Evolutionary conservation across 148 eudicot species (phyloP).

Genomic region (Tetragonia tetragonoides): DNA sequence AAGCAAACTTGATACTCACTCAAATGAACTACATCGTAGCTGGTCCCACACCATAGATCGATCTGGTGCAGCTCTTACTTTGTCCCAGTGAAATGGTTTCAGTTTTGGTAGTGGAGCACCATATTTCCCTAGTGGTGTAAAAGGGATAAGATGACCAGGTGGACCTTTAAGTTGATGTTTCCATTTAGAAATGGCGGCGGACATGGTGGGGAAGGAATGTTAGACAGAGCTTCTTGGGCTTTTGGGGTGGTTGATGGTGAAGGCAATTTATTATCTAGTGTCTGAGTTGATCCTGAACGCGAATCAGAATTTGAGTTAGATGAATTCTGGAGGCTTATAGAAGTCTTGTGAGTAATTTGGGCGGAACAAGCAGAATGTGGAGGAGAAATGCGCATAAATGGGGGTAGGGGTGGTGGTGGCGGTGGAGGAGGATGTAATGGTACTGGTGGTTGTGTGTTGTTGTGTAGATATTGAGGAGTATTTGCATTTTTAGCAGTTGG

Average conservation of each 20-base stretch:
- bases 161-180: constrained; percentile 33
- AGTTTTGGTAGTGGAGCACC: constrained; percentile 82
- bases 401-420: constrained; percentile 42
- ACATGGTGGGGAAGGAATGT: no score
- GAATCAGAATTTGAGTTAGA: constrained; percentile 28
- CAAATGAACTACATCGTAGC: constrained; percentile 82
- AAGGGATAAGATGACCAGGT: constrained; percentile 35
- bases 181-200: constrained; percentile 54
- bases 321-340: not conserved
- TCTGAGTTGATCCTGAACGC: constrained; percentile 35
- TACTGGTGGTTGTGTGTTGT: constrained; percentile 18
- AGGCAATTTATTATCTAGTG: constrained; percentile 1
- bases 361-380: constrained; percentile 25
- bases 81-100: constrained; percentile 99
- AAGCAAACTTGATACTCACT: constrained; percentile 47
- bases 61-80: constrained; percentile 87
- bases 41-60: constrained; percentile 96
- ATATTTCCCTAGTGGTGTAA: constrained; percentile 60
- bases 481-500: not conserved
- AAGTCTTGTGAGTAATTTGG: constrained; percentile 13
- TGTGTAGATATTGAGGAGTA: not conserved
- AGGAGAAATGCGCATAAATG: constrained; percentile 18
- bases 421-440: constrained; percentile 36
- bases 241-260: constrained; percentile 25
- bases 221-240: constrained; percentile 22